Conservation (phyloP, 2,329 filamentous ascomycete species). For the Emmonsia crescens region DNA sequence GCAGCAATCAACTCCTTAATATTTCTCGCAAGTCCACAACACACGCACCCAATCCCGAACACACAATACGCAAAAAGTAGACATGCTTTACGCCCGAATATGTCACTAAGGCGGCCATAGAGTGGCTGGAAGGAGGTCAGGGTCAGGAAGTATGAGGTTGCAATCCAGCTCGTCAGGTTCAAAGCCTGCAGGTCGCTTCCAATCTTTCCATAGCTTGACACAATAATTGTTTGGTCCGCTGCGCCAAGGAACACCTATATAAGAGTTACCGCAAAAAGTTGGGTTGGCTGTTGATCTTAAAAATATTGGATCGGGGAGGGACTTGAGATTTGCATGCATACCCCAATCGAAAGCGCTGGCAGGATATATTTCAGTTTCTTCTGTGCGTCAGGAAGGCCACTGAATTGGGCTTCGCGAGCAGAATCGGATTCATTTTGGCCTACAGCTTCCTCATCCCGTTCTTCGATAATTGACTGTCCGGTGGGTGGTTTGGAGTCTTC, state of each 20-base stretch:
- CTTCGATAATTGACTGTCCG: neutral
- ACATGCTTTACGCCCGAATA: constrained; percentile 57
- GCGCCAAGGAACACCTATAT: constrained; percentile 58
- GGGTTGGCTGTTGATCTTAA: neutral
- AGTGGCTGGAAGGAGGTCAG: constrained; percentile 65
- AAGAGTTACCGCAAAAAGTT: neutral
- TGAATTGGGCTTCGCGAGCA: constrained; percentile 25
- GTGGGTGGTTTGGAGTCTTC: neutral
- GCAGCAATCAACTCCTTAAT: constrained; percentile 57
- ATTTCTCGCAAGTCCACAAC: constrained; percentile 51
- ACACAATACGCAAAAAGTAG: constrained; percentile 54
- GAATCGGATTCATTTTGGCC: constrained; percentile 26
- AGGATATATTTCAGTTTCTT: constrained; percentile 47
- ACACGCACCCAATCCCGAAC: constrained; percentile 54
- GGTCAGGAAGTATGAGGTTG: constrained; percentile 59
- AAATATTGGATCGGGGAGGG: neutral
- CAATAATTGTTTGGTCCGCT: constrained; percentile 65
- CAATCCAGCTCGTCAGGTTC: constrained; percentile 66
- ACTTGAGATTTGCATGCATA: constrained; percentile 24
- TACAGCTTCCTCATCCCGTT: constrained; percentile 11
- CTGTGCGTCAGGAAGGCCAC: constrained; percentile 40
- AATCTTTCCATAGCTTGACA: constrained; percentile 68
- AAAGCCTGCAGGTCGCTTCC: constrained; percentile 64
- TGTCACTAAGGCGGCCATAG: constrained; percentile 60
- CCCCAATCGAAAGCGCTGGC: constrained; percentile 52